phyloP scores from a whole-genome alignment of 2,329 filamentous ascomycete species.

The Hyphodiscus sp. region DNA sequence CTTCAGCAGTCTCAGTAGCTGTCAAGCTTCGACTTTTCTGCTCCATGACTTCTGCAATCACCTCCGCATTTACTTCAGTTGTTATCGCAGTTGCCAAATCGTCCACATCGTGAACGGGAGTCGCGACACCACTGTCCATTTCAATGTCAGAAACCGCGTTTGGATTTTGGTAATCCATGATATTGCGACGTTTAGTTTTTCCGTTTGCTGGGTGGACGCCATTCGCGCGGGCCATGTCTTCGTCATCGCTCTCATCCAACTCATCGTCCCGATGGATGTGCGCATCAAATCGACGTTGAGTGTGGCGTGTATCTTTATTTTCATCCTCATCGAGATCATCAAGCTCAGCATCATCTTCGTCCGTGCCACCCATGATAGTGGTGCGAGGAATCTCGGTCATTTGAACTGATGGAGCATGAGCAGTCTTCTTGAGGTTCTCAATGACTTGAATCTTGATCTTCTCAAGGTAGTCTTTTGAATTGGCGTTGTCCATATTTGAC shows the following conservation, averaged over 20 bases:
- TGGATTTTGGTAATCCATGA: constrained; percentile 55
- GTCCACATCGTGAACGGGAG: constrained; percentile 25
- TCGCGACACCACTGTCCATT: constrained; percentile 43
- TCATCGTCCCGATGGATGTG: constrained; percentile 71
- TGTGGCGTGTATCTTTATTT: constrained; percentile 77
- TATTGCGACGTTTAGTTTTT: constrained; percentile 47
- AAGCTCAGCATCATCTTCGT: constrained; percentile 59
- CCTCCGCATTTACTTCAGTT: constrained; percentile 28
- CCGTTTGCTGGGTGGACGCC: constrained; percentile 51
- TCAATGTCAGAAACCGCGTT: constrained; percentile 43
- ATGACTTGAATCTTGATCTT: constrained; percentile 75
- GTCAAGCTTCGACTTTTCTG: constrained; percentile 21
- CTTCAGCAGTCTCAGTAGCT: constrained; percentile 13
- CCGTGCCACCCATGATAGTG: constrained; percentile 54
- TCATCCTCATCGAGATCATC: constrained; percentile 75
- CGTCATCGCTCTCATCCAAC: constrained; percentile 82
- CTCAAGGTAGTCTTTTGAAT: constrained; percentile 74
- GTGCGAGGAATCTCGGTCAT: constrained; percentile 70
- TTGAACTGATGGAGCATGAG: constrained; percentile 83
- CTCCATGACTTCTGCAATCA: constrained; percentile 27
- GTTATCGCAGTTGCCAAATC: constrained; percentile 22
- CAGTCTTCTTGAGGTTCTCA: constrained; percentile 81
- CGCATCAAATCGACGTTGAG: constrained; percentile 77
- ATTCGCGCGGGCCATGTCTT: constrained; percentile 68
- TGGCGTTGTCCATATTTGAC: constrained; percentile 86